phyloP scores from a whole-genome alignment of 2,329 filamentous ascomycete genomes.

The Fusarium proliferatum region DNA sequence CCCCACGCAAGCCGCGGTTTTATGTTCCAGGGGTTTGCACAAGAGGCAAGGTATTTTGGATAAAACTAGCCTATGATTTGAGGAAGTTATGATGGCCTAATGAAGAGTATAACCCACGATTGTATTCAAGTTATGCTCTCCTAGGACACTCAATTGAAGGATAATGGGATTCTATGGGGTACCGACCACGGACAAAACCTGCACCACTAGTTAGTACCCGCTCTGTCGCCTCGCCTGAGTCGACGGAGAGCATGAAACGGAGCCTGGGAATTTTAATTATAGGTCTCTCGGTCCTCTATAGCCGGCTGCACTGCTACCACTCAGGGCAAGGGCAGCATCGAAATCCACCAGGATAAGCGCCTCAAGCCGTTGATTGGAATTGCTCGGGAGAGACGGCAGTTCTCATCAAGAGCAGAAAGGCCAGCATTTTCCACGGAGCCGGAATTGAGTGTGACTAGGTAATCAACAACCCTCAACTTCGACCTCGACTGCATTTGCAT shows the following conservation, averaged over 20 bases:
- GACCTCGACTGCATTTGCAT: background rate
- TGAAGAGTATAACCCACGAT: background rate
- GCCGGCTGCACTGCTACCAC: background rate
- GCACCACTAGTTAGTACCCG: conserved; percentile 19
- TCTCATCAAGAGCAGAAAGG: conserved; percentile 12
- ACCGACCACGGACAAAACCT: conserved; percentile 5
- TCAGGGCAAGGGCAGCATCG: conserved; percentile 25
- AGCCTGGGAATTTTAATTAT: conserved; percentile 41
- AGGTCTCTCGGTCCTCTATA: conserved; percentile 13
- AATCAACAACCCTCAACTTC: background rate
- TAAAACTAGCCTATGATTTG: background rate
- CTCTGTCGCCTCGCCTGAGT: conserved; percentile 34
- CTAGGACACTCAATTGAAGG: background rate
- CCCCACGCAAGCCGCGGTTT: conserved; percentile 30
- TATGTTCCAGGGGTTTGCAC: background rate
- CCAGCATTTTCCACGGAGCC: conserved; percentile 10
- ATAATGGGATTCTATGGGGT: background rate
- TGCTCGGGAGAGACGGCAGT: conserved; percentile 38
- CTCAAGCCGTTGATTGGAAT: conserved; percentile 13
- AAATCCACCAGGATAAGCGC: conserved; percentile 35
- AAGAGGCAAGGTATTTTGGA: background rate
- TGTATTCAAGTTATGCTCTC: background rate
- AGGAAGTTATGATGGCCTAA: background rate
- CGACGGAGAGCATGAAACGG: conserved; percentile 31
- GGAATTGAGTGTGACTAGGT: background rate